Evolutionary conservation across 176 grass and related monocot genomes (phyloP).

Genomic region (Carex pumila): DNA sequence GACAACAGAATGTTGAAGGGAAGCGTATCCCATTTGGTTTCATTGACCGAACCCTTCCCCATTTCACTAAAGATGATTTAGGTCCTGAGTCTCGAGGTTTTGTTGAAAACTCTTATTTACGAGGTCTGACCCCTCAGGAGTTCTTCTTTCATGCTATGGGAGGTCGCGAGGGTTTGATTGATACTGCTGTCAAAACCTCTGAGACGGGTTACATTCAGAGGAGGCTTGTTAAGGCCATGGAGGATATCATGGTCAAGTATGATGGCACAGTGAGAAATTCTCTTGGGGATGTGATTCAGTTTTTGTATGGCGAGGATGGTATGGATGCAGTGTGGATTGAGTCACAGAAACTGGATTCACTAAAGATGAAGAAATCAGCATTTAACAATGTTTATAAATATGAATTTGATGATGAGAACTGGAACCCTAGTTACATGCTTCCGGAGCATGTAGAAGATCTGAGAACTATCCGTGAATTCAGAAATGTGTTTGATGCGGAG

Average conservation of each 20-base stretch:
- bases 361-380: constrained; percentile 85
- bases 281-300: constrained; percentile 94
- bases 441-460: constrained; percentile 93
- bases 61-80: constrained; percentile 90
- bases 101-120: constrained; percentile 97
- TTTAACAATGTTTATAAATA: constrained; percentile 71
- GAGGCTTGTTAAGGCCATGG: constrained; percentile 96
- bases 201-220: constrained; percentile 96
- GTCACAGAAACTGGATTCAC: constrained; percentile 76
- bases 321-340: constrained; percentile 99
- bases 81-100: constrained; percentile 97
- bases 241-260: constrained; percentile 99
- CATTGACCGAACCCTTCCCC: constrained; percentile 72
- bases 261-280: constrained; percentile 96
- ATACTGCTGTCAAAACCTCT: constrained; percentile 88
- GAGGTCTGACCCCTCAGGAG: constrained; percentile 89
- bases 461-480: constrained; percentile 88
- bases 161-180: constrained; percentile 83
- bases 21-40: constrained; percentile 99
- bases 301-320: constrained; percentile 97
- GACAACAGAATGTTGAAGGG: constrained; percentile 95
- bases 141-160: constrained; percentile 94
- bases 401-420: constrained; percentile 88
- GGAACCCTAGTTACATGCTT: constrained; percentile 91
- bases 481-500: constrained; percentile 97